These are phyloP conservation scores for Colletotrichum sp. DNA, from an alignment of 2,329 filamentous ascomycete genomes.

Conservation along the genomic window DNA sequence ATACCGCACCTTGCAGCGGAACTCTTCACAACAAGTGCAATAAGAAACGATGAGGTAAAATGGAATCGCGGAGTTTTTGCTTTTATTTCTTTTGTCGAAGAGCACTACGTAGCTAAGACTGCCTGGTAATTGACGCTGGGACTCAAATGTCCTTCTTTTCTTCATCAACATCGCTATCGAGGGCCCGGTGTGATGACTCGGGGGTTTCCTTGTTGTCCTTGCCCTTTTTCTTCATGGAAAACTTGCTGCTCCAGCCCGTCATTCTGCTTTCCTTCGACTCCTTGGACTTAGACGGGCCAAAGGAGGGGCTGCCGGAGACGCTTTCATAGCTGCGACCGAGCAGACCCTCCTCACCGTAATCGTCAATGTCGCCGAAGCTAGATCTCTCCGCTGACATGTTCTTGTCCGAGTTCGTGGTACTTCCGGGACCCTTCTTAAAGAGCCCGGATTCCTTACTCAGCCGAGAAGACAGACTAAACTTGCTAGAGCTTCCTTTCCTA, in stretches of 20 bases:
- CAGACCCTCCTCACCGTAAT: conserved; percentile 51
- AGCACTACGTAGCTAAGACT: not conserved
- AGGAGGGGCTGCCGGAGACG: conserved; percentile 58
- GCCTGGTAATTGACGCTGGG: not conserved
- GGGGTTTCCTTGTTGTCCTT: conserved; percentile 61
- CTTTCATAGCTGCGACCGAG: conserved; percentile 62
- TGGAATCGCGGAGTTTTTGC: not conserved
- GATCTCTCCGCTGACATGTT: conserved; percentile 61
- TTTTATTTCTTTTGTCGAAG: not conserved
- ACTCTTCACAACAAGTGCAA: not conserved
- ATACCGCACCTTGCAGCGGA: not conserved
- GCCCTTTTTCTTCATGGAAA: conserved; percentile 66
- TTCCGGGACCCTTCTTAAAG: conserved; percentile 66
- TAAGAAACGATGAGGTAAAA: not conserved
- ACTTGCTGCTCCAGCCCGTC: conserved; percentile 53
- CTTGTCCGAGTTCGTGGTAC: conserved; percentile 62
- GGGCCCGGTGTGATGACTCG: conserved; percentile 50
- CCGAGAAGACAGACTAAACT: conserved; percentile 66
- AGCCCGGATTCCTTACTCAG: conserved; percentile 58
- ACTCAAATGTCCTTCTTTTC: conserved; percentile 20
- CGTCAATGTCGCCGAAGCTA: conserved; percentile 62
- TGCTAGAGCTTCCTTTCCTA: conserved; percentile 69
- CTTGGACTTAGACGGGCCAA: conserved; percentile 56
- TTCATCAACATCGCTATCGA: conserved; percentile 11
- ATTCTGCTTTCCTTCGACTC: conserved; percentile 55